phyloP scores from a whole-genome alignment of 306 rosid genomes.

The Quercus ilex region DNA sequence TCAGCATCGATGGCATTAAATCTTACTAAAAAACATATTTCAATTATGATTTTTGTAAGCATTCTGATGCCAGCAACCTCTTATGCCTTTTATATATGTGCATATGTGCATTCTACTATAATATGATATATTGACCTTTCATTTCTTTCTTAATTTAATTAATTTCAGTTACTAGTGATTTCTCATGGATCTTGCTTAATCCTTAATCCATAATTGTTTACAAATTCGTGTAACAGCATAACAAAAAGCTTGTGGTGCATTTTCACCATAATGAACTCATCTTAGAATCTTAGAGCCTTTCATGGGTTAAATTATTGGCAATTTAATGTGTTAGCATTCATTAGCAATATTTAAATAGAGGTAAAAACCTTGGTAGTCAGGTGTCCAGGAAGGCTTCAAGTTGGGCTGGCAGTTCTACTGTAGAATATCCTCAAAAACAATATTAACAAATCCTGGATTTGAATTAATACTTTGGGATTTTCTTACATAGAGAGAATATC shows the following conservation, averaged over 20 bases:
- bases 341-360: neutral
- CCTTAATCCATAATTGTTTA: neutral
- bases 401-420: neutral
- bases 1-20: neutral
- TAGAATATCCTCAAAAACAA: neutral
- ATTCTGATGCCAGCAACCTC: neutral
- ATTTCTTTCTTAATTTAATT: neutral
- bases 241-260: neutral
- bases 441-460: neutral
- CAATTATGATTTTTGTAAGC: neutral
- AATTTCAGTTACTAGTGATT: neutral
- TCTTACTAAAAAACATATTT: neutral
- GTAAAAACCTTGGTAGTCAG: neutral
- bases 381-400: neutral
- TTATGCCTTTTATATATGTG: neutral
- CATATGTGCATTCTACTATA: conserved; percentile 4
- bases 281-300: neutral
- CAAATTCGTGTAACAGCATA: neutral
- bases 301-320: neutral
- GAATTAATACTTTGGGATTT: neutral
- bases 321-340: neutral
- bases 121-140: neutral
- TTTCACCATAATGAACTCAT: neutral
- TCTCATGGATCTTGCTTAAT: neutral
- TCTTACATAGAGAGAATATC: neutral